Percentiles rank a stretch among this genome's conserved stretches.
Conservation (phyloP, 202 grass and related monocot genomes). For the Digitaria exilis region DNA sequence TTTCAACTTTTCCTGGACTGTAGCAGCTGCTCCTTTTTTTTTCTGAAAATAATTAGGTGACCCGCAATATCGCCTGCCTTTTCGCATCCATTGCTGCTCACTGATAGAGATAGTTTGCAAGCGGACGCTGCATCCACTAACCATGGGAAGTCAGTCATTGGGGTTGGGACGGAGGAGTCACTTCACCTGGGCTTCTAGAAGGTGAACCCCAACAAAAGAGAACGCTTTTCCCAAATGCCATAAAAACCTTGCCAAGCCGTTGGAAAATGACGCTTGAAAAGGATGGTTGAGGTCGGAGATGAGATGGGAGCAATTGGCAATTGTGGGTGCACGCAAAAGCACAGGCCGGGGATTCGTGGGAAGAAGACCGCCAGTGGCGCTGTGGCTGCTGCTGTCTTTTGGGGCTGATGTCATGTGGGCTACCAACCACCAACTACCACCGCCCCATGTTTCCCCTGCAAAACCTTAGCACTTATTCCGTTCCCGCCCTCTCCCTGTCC, state of each 20-base stretch:
- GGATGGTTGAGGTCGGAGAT: slow-evolving; percentile 29
- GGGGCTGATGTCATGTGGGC: slow-evolving; percentile 53
- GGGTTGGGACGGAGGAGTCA: slow-evolving; percentile 31
- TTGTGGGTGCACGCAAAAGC: slow-evolving; percentile 18
- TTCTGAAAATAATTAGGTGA: slow-evolving; percentile 15
- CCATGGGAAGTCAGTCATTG: slow-evolving; percentile 37
- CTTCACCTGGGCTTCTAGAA: slow-evolving; percentile 59
- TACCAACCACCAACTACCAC: slow-evolving; percentile 65
- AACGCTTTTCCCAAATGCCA: slow-evolving; percentile 40
- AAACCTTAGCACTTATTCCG: slow-evolving; percentile 25
- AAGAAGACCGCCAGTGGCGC: neutral
- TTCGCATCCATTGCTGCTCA: slow-evolving; percentile 35
- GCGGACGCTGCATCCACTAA: slow-evolving; percentile 41
- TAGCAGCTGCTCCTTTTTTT: slow-evolving; percentile 30
- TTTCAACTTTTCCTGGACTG: slow-evolving; percentile 27
- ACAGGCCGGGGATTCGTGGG: slow-evolving; percentile 33
- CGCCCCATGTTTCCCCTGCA: slow-evolving; percentile 35
- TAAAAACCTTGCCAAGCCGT: slow-evolving; percentile 24
- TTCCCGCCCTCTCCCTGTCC: slow-evolving; percentile 31
- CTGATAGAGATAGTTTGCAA: slow-evolving; percentile 24
- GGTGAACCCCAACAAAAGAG: slow-evolving; percentile 21
- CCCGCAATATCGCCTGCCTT: slow-evolving; percentile 21
- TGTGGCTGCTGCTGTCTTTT: slow-evolving; percentile 33
- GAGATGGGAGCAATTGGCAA: slow-evolving; percentile 30
- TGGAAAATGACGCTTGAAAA: slow-evolving; percentile 46